Conservation (phyloP, 2,329 filamentous ascomycete genomes). For the Phoma sp. region DNA sequence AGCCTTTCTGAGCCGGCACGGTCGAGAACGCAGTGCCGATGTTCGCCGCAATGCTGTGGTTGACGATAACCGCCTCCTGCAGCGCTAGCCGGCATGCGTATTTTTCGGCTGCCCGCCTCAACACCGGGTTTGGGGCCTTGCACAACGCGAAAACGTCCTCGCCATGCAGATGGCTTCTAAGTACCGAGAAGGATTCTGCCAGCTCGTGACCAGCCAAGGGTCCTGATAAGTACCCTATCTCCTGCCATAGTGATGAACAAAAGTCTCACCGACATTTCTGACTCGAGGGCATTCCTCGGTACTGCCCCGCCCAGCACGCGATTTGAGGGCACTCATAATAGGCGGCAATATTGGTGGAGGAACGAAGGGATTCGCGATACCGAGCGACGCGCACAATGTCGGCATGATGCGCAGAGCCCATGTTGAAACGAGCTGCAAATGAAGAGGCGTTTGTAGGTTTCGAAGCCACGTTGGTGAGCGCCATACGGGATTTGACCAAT, state of each 20-base stretch:
- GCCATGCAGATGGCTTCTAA: constrained; percentile 1
- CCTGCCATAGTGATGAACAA: constrained; percentile 7
- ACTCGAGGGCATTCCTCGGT: constrained; percentile 22
- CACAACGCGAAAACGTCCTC: constrained; percentile 2
- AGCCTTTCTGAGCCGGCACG: constrained; percentile 15
- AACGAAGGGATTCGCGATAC: constrained; percentile 13
- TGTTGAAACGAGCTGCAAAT: constrained; percentile 34
- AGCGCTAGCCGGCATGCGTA: constrained; percentile 20
- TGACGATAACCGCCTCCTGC: constrained; percentile 27
- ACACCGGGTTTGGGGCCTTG: constrained; percentile 12
- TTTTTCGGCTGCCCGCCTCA: constrained; percentile 18
- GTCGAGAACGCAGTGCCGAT: constrained; percentile 22
- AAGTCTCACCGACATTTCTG: constrained; percentile 43
- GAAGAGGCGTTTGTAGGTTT: constrained; percentile 25
- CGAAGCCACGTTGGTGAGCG: constrained; percentile 20
- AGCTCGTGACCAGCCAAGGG: constrained; percentile 17
- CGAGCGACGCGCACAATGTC: constrained; percentile 25
- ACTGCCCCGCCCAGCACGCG: constrained; percentile 25
- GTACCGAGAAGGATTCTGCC: constrained; percentile 1
- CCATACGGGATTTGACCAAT: constrained; percentile 15
- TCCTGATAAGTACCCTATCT: constrained; percentile 13
- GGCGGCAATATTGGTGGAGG: constrained; percentile 35
- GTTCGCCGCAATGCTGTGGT: constrained; percentile 17
- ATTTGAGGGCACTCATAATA: constrained; percentile 23
- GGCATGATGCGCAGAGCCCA: constrained; percentile 30